These are phyloP conservation scores for Podospora australis DNA, from an alignment of 495 filamentous ascomycete genomes.

Conservation along the genomic window DNA sequence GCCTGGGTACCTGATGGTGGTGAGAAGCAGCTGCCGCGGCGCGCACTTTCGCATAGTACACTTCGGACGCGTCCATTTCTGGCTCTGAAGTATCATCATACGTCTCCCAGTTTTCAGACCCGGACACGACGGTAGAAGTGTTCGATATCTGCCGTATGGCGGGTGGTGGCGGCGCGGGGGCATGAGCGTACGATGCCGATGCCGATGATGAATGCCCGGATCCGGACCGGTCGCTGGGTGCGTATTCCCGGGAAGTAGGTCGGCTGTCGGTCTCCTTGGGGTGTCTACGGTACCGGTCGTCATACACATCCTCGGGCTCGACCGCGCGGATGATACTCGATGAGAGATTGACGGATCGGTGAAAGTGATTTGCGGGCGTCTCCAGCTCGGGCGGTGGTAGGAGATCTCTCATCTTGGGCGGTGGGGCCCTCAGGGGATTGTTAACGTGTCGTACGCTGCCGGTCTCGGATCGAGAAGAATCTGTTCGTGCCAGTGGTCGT, in stretches of 20 bases:
- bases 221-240: too few relatives aligned
- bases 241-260: slow-evolving; percentile 24
- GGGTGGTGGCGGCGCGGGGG: slow-evolving; percentile 31
- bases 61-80: slow-evolving; percentile 64
- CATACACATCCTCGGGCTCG: slow-evolving; percentile 77
- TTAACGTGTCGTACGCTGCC: slow-evolving; percentile 25
- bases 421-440: slow-evolving; percentile 63
- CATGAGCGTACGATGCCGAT: too few relatives aligned
- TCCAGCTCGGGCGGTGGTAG: slow-evolving; percentile 56
- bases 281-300: slow-evolving; percentile 46
- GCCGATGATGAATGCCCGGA: too few relatives aligned
- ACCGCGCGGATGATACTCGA: slow-evolving; percentile 65
- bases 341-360: slow-evolving; percentile 61
- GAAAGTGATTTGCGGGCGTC: slow-evolving; percentile 50
- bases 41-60: slow-evolving; percentile 70
- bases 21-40: too few relatives aligned
- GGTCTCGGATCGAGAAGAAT: slow-evolving; percentile 32
- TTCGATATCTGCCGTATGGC: slow-evolving; percentile 60
- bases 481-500: slow-evolving; percentile 46
- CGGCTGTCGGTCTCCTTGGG: slow-evolving; percentile 17
- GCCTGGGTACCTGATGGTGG: too few relatives aligned
- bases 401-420: slow-evolving; percentile 86
- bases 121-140: slow-evolving; percentile 60
- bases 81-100: slow-evolving; percentile 74
- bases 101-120: slow-evolving; percentile 94